Evolutionary conservation across 371 early-diverging fungal genomes (phyloP), one percentile per base, ranked within the genome.

Genomic region (Mycotypha africana): DNA sequence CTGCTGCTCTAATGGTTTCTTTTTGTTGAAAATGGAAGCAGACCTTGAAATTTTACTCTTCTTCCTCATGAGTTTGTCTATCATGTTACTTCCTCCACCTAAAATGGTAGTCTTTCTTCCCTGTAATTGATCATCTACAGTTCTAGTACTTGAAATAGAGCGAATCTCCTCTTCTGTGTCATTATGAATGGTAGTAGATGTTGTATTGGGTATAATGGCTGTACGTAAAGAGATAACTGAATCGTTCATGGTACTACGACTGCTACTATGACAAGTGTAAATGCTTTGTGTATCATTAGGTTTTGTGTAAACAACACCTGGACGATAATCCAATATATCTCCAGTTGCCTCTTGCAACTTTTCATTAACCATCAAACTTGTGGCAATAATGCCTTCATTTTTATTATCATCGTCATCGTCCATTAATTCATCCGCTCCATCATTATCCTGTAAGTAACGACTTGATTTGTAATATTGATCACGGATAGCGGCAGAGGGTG

Each of bases 401-500:
- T 32, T 34, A 14, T 42, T 43, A 10, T 45, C 46, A 20, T 52
- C 47, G 14, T 36, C 35, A 16, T 48, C 51, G 6, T 36, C 38
- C 10, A 47, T 47, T 19, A 47, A 15, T 39, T 51, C 51, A 24
- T 53, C 53, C 7, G 41, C 42, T 4, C 36, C 17, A 16, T 45
- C 34, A 26, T 55, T 46, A 17, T 53, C 55, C 10, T 51, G 48
- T 14, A 54, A 30, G 15, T 53, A 51, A 7, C 55, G 45, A 14
- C 40, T 54, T 10, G 63, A 62, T 41, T 58, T 54, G 22, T 62
- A 62, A 20, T 62, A 62, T 30, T 42, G 36, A 20, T 62, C 58
- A 7, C 63, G 43, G 25, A 62, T 62, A 19, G 63, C 59, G 14
- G 63, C 63, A 12, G 63, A 62, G 4, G 58, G 55, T 10, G 63